Base-by-base conservation (phyloP, 306 rosid species). In the Inga oerstediana region DNA sequence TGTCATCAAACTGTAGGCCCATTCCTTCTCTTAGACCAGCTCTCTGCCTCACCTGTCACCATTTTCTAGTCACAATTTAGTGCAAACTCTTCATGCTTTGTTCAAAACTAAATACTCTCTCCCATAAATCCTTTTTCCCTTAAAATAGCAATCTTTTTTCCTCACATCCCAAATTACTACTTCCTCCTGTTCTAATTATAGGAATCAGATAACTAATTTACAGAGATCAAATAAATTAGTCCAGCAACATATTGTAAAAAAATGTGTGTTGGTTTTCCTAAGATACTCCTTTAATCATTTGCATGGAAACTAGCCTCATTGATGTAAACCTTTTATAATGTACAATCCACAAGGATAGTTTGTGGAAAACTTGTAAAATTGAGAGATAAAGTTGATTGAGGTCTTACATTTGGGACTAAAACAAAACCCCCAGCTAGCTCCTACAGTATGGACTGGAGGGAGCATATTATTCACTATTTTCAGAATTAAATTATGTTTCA, bases 1-100 rank as follows among this genome's bases (percentile, higher is more conserved):
- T 76, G 80, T 88, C 91, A 91, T 94, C 91, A 91, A 90, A 84
- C 61, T 82, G 94, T 90, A 90, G 95, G 97, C 72, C 90, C 94
- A 41, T 81, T 75, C 19, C 59, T 44, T 72, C 64, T 78, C 15
- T 62, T 24, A 10, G 58, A 61, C 82, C 72, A 76, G 69, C 73
- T 43, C 16, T 65, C 66, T 45, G 27, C 45, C 54, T 71, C 19
- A 49, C 4, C 51, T 43, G 11, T 34, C 79, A 58, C 75, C 76
- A 75, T 69, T 69, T 24, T 24, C 27, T 66, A 2, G 5, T 66
- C 20, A 15, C 72, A 58, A n/a, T 58, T 58, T n/a, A 30, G 1
- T 65, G 43, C 10, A 24, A 11, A 30, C 6, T 64, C 3, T 64
- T 64, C 39, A 30, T 24, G 68, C 68, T 30, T 30, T 11, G 17